Conservation (phyloP, 768 basidiomycete species). For the Xerocomus brunneocitrinus region DNA sequence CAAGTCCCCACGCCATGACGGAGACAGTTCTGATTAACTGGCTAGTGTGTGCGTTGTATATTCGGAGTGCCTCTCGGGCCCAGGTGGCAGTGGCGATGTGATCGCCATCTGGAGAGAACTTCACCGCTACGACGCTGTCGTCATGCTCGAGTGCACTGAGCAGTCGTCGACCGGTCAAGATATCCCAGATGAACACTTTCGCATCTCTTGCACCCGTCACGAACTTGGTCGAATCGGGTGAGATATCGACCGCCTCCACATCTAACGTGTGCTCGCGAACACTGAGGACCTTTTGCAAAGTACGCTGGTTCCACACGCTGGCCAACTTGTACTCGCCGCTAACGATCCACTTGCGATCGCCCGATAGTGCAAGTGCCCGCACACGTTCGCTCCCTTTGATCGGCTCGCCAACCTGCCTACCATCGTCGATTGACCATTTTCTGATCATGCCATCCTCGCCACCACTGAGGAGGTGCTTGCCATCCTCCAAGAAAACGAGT, state of each 20-base stretch:
- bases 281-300: background rate
- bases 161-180: conserved; percentile 2
- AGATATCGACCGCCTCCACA: background rate
- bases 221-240: conserved; percentile 5
- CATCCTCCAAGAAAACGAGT: background rate
- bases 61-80: background rate
- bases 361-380: background rate
- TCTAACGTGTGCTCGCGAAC: background rate
- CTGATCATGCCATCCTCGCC: background rate
- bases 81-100: background rate
- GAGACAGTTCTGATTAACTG: background rate
- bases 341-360: background rate
- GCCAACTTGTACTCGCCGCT: background rate
- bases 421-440: background rate
- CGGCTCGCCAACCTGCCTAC: background rate
- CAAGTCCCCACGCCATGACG: background rate
- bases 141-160: conserved; percentile 6
- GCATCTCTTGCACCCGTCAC: conserved; percentile 1
- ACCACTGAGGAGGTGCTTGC: background rate
- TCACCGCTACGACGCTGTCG: background rate
- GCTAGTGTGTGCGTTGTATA: background rate
- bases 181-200: conserved; percentile 4
- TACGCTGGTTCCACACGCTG: background rate
- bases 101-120: conserved; percentile 7
- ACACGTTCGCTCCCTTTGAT: background rate